phyloP scores from a whole-genome alignment of 2,329 filamentous ascomycete genomes.

The Monosporascus cannonballus region DNA sequence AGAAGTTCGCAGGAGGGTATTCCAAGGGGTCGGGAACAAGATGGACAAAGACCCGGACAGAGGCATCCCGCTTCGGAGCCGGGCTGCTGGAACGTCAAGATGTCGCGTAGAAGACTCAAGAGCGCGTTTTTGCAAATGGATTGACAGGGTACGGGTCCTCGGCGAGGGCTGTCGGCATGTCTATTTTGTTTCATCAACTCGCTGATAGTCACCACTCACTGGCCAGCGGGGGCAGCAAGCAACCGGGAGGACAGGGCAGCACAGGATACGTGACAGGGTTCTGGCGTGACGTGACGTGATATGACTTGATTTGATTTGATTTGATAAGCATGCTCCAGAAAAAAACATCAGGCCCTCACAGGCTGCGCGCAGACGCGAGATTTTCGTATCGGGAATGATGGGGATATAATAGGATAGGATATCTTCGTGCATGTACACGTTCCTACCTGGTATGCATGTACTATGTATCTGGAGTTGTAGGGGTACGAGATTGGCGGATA shows the following conservation, averaged over 20 bases:
- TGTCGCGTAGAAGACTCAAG: no score
- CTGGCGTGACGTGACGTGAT: not conserved
- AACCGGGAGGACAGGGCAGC: not conserved
- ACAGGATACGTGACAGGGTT: not conserved
- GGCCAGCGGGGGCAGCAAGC: not conserved
- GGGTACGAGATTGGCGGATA: not conserved
- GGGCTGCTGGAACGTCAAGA: no score
- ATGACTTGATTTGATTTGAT: not conserved
- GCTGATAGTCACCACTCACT: not conserved
- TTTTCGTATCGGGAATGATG: not conserved
- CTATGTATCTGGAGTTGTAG: not conserved
- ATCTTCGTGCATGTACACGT: no score
- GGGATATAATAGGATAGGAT: not conserved
- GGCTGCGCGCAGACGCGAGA: not conserved
- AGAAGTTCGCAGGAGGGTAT: no score
- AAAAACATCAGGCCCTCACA: not conserved
- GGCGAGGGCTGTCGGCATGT: no score
- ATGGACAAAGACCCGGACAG: no score
- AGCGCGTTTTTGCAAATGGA: no score
- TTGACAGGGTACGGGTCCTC: not conserved
- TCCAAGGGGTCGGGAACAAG: not conserved
- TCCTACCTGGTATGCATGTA: not conserved
- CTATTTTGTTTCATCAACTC: not conserved
- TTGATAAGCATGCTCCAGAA: not conserved
- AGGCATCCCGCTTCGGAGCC: no score